A percentile compares a stretch with the other conserved stretches of the same genome.
Evolutionary conservation across 2,329 filamentous ascomycete species (phyloP).

Genomic region (Penicillium psychrosexuale): DNA sequence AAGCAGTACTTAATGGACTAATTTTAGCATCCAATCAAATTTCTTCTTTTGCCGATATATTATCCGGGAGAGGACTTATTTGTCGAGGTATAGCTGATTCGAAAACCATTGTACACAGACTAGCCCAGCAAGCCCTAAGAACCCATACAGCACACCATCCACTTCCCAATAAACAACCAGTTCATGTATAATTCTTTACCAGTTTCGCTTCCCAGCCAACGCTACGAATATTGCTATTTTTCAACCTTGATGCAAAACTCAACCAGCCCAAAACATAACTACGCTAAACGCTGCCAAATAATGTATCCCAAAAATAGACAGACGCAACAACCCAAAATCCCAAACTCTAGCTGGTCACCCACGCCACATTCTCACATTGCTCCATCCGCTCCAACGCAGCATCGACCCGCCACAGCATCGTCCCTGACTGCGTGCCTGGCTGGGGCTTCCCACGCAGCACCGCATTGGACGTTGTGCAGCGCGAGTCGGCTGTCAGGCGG

Average conservation of each 20-base stretch:
- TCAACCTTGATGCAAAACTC: not conserved
- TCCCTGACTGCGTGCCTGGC: conserved; percentile 14
- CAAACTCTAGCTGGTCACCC: conserved; percentile 6
- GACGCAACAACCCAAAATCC: not conserved
- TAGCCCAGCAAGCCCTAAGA: not conserved
- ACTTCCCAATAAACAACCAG: not conserved
- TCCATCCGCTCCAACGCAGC: conserved; percentile 10
- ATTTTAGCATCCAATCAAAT: too few relatives aligned
- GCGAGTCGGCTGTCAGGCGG: conserved; percentile 10
- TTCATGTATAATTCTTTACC: not conserved
- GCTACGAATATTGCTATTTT: not conserved
- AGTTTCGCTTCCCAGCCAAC: not conserved
- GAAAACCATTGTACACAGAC: not conserved
- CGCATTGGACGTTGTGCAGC: conserved; percentile 15
- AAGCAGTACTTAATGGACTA: too few relatives aligned
- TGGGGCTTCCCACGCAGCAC: conserved; percentile 15
- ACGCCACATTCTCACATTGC: conserved; percentile 11
- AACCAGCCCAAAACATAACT: not conserved
- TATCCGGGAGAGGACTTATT: too few relatives aligned
- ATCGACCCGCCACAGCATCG: conserved; percentile 25
- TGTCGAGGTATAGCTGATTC: too few relatives aligned
- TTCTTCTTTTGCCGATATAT: too few relatives aligned
- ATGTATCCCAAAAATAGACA: not conserved
- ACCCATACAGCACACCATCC: not conserved
- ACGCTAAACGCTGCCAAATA: not conserved